These are phyloP conservation scores for Corynascus novoguineensis DNA, from an alignment of 495 filamentous ascomycete genomes.

Conservation along the genomic window DNA sequence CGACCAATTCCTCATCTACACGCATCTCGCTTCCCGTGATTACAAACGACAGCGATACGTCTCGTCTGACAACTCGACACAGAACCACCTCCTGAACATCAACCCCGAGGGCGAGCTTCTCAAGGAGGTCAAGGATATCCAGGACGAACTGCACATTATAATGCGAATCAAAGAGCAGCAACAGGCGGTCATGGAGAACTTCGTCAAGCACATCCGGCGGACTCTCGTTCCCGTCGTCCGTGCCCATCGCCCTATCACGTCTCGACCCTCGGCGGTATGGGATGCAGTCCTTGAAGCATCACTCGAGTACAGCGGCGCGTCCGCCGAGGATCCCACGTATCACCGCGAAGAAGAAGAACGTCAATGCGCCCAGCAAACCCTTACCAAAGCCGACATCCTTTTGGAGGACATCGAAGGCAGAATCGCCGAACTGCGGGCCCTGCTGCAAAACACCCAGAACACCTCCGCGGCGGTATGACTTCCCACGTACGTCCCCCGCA, in stretches of 20 bases:
- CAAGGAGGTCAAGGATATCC: slow-evolving; percentile 64
- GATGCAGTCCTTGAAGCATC: not conserved
- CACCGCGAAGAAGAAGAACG: not conserved
- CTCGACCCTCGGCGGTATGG: slow-evolving; percentile 8
- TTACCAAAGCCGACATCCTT: slow-evolving; percentile 19
- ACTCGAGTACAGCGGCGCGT: not conserved
- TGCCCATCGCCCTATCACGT: not conserved
- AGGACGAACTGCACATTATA: slow-evolving; percentile 69
- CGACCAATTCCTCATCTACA: slow-evolving; percentile 33
- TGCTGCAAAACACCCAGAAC: slow-evolving; percentile 24
- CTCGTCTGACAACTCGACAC: slow-evolving; percentile 38
- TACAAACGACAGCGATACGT: slow-evolving; percentile 20
- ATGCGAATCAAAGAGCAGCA: slow-evolving; percentile 55
- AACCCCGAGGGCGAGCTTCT: slow-evolving; percentile 61
- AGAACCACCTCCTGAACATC: slow-evolving; percentile 59
- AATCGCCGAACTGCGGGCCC: slow-evolving; percentile 22
- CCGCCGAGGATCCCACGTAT: not conserved
- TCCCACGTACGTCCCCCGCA: not conserved
- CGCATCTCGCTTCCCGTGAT: slow-evolving; percentile 24
- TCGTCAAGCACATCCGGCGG: slow-evolving; percentile 50
- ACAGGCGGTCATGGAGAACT: slow-evolving; percentile 51
- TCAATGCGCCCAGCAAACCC: slow-evolving; percentile 17
- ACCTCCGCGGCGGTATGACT: slow-evolving; percentile 19
- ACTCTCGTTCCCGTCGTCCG: slow-evolving; percentile 1
- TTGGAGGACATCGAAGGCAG: slow-evolving; percentile 17